Base-by-base conservation (phyloP, 163 green algal genomes). In the Chlamydomonas reinhardtii region DNA sequence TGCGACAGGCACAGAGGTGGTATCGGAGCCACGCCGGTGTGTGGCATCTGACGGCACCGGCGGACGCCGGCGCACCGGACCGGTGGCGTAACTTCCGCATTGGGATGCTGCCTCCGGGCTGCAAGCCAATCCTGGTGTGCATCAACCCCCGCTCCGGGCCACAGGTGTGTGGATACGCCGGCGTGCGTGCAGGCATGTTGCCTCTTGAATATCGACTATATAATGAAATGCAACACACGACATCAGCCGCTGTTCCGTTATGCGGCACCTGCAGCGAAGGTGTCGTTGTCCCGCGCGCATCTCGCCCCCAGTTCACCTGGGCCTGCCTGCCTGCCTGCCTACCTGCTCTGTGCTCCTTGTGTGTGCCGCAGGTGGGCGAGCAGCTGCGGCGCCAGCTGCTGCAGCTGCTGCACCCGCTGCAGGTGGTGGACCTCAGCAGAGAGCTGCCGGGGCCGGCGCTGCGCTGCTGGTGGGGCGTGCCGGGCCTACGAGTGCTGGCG, bases 341-440 rank as follows among this genome's bases (percentile, higher is more conserved):
- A 8, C 8, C 6, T 15, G 2, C 37, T 48, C 9, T 43, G 37
- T 31, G 24, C 73, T 48, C 5, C 39, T 27, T 2, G 35, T 52
- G 17, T 19, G n/a, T 69, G 35, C 48, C 32, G 32, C 80, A 90
- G 81, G 74, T 90, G 6, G 91, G 91, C 31, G 37, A 80, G 56
- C 61, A 73, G 9, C 76, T 97, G 64, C 88, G 89, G 20, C 89
- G 77, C 29, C 90, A 91, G 35, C 94, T 97, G 83, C 90, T 96
- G 77, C 92, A 94, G 77, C 35, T 92, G 34, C 90, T 97, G 39
- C 93, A 97, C 86, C 95, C 95, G 4, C 84, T 97, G n/a, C 94
- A 97, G 90, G 92, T 97, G 64, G 94, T 96, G 82, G 91, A 94
- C 85, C 90, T 97, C 73, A 92, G 90, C 0, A 85, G 90, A 2